phyloP scores from a whole-genome alignment of 331 rosid species.

The Malus hybrid region DNA sequence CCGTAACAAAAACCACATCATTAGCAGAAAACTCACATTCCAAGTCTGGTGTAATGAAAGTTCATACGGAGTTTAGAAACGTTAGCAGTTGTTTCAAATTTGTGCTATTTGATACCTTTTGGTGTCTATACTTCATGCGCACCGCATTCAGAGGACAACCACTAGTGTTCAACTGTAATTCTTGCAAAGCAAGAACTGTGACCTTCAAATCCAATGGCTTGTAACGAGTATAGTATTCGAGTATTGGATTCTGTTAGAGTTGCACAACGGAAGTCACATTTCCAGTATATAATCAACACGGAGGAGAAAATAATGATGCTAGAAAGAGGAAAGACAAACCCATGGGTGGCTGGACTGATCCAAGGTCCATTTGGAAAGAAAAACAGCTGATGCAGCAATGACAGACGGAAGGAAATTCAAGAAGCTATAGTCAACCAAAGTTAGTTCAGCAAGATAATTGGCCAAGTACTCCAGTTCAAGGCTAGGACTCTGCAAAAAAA shows the following conservation, averaged over 20 bases:
- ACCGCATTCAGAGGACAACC: constrained; percentile 59
- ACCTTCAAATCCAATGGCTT: constrained; percentile 65
- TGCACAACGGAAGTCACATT: not conserved
- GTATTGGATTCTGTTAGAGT: constrained; percentile 68
- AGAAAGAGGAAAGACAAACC: constrained; percentile 42
- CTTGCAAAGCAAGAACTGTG: constrained; percentile 69
- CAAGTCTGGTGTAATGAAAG: constrained; percentile 10
- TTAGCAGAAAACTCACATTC: constrained; percentile 16
- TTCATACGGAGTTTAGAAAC: not conserved
- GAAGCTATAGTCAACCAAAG: constrained; percentile 64
- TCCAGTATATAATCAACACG: not conserved
- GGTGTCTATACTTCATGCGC: constrained; percentile 68
- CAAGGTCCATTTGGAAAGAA: constrained; percentile 86
- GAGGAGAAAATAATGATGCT: constrained; percentile 2
- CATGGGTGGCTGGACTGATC: constrained; percentile 83
- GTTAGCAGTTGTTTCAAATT: not conserved
- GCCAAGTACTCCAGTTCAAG: constrained; percentile 85
- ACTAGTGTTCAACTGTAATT: constrained; percentile 55
- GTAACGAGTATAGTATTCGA: constrained; percentile 65
- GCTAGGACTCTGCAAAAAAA: constrained; percentile 53
- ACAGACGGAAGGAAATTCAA: constrained; percentile 70
- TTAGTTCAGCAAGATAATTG: constrained; percentile 73
- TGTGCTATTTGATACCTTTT: constrained; percentile 37
- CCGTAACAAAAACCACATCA: constrained; percentile 3
- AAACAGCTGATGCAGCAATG: constrained; percentile 87